Conservation (phyloP, 1,284 basidiomycete genomes). For the Apiotrichum gracile region DNA sequence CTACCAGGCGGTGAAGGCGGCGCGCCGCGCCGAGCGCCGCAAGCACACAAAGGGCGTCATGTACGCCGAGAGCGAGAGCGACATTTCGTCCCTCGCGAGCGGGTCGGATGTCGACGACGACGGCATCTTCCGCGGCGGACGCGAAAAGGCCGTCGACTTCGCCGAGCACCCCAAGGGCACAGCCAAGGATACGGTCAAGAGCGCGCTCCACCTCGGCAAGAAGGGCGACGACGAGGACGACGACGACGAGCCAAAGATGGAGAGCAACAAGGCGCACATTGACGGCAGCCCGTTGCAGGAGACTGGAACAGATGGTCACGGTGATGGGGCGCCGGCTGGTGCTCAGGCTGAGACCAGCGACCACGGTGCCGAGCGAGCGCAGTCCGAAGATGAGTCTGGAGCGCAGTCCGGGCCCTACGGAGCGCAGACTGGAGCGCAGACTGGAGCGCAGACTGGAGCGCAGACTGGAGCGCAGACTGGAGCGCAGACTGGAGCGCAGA, state of each 20-base stretch:
- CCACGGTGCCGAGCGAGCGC: too few relatives aligned
- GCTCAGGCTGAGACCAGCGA: too few relatives aligned
- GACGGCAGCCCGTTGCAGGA: too few relatives aligned
- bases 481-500: too few relatives aligned
- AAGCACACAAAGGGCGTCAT: not conserved
- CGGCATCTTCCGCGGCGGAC: not conserved
- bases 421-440: too few relatives aligned
- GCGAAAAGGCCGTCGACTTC: not conserved
- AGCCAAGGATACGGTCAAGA: not conserved
- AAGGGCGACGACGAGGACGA: not conserved
- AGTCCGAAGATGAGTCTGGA: too few relatives aligned
- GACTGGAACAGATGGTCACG: too few relatives aligned
- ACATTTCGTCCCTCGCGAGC: not conserved
- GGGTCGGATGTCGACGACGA: not conserved
- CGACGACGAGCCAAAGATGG: not conserved
- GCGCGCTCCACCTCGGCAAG: not conserved
- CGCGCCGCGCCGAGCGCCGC: conserved; percentile 16
- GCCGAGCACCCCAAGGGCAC: not conserved
- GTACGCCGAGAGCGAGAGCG: not conserved
- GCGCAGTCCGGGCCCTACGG: too few relatives aligned
- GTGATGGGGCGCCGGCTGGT: too few relatives aligned
- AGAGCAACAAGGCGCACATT: not conserved
- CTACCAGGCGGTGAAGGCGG: conserved; percentile 37
- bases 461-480: too few relatives aligned
- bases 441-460: too few relatives aligned